Base-by-base conservation (phyloP, 768 basidiomycete genomes). In the Serpula lacrymans region DNA sequence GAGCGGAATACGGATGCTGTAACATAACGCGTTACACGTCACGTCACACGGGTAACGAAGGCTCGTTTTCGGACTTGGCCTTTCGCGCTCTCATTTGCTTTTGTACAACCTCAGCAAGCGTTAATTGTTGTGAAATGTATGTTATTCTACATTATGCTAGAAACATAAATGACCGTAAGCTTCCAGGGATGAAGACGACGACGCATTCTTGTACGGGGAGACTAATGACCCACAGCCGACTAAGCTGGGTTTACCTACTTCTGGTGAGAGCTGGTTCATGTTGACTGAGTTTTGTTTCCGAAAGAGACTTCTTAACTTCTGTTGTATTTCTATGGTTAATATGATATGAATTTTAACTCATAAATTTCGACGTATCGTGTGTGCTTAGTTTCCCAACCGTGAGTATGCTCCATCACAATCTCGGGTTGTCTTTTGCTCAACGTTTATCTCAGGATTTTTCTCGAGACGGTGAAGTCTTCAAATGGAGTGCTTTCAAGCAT, bases 161-260 rank as follows among this genome's bases (percentile, higher is more conserved):
- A 41, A 41, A 22, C 11, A 41, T 8, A 33, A 26, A 41, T 50
- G 41, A 60, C 57, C 62, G 25, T 32, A 42, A 40, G 24, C 32
- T 37, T 47, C 38, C 49, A 81, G 78, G 77, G 84, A 87, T 57
- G 85, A n/a, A n/a, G n/a, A 87, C 65, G 86, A 89, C 54, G 85
- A 88, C 61, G 84, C 85, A 18, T 87, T 84, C 57, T 64, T 88
- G 47, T 88, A 88, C 51, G 86, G 86, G 42, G 74, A 74, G 44
- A 66, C 77, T 30, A 49, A 65, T 7, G 54, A 58, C 44, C 43
- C 64, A 31, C 56, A 63, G 39, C 42, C 60, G 35, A 55, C 62
- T 41, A 57, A 58, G 41, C 52, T 60, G 47, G 53, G 52, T 40
- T 41, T 53, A 26, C 45, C 53, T 47, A 59, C 63, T 34, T 67